Evolutionary conservation across 148 eudicot species (phyloP).

Genomic region (Vaccinium corymbosum): DNA sequence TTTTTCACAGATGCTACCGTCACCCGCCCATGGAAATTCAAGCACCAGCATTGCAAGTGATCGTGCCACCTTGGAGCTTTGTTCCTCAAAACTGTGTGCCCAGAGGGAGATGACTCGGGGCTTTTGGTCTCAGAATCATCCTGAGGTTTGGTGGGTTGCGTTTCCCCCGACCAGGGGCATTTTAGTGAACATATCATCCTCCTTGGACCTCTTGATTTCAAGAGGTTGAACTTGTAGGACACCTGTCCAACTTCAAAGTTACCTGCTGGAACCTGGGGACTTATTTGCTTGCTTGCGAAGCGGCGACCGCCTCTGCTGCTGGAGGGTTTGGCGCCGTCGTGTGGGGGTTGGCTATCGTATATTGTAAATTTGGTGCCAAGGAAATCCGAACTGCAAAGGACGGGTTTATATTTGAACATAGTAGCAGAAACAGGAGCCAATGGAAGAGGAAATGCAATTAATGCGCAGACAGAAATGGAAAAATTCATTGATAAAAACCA

Average conservation of each 20-base stretch:
- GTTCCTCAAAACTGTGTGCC: constrained; percentile 57
- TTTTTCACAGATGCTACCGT: constrained; percentile 96
- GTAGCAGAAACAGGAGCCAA: neutral
- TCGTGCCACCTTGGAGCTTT: constrained; percentile 98
- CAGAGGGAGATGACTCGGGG: constrained; percentile 27
- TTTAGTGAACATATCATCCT: constrained; percentile 75
- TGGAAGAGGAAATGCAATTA: neutral
- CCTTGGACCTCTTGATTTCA: constrained; percentile 94
- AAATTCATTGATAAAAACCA: neutral
- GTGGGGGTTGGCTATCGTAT: constrained; percentile 86
- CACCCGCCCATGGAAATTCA: constrained; percentile 94
- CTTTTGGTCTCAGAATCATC: constrained; percentile 28
- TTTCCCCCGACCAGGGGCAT: constrained; percentile 46
- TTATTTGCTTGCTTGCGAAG: constrained; percentile 82
- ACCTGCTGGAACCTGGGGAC: constrained; percentile 91
- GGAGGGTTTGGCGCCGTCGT: constrained; percentile 70
- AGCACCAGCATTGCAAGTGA: constrained; percentile 94
- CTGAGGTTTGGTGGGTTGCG: constrained; percentile 18
- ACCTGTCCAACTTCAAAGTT: constrained; percentile 80
- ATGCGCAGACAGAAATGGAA: neutral
- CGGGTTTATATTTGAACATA: neutral
- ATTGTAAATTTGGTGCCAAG: constrained; percentile 94
- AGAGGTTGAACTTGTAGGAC: constrained; percentile 86
- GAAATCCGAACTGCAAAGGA: constrained; percentile 75
- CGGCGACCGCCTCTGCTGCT: constrained; percentile 74